Base-by-base conservation (phyloP, 148 eudicot genomes). In the Oxyria digyna region DNA sequence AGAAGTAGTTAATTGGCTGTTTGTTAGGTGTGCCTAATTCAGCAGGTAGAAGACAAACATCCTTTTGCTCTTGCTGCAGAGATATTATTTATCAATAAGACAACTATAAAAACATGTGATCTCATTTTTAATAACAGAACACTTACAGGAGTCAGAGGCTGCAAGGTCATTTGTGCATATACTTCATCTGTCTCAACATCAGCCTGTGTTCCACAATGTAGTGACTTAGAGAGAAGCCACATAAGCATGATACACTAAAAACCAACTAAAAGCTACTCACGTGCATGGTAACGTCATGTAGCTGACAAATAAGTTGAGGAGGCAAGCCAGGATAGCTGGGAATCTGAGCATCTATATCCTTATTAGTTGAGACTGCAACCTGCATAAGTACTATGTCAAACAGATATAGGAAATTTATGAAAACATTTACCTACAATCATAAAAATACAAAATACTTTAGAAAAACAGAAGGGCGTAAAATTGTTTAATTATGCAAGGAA, bases 1-100 rank as follows among this genome's bases (percentile, higher is more conserved):
- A 87, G 80, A 87, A 87, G 72, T 87, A 87, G 69, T 87, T 87
- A 23, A 87, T 87, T 69, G 92, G 92, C 74, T 87, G 92, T 73
- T 85, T 87, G 81, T 83, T 82, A 23, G 85, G 83, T 20, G 75
- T 67, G 64, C 92, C 92, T 67, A 87, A 72, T 50, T 87, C 92
- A 43, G 82, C 82, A 32, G 89, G n/a, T n/a, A n/a, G 92, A 26
- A 87, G 81, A 64, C 81, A 85, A 27, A 81, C 77, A 41, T 87
- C 92, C 71, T 85, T 87, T 64, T 87, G 85, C 81, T 85, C 92
- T 85, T 85, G 84, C 92, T 87, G 64, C 10, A 37, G 29, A 66
- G 31, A 66, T 12, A 15, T n/a, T n/a, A n/a, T n/a, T n/a, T n/a
- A n/a, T 6, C 8, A 15, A 17, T 9, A n/a, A n/a, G 67, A 14